phyloP scores from a whole-genome alignment of 306 rosid species.

The Rosa multiflora region DNA sequence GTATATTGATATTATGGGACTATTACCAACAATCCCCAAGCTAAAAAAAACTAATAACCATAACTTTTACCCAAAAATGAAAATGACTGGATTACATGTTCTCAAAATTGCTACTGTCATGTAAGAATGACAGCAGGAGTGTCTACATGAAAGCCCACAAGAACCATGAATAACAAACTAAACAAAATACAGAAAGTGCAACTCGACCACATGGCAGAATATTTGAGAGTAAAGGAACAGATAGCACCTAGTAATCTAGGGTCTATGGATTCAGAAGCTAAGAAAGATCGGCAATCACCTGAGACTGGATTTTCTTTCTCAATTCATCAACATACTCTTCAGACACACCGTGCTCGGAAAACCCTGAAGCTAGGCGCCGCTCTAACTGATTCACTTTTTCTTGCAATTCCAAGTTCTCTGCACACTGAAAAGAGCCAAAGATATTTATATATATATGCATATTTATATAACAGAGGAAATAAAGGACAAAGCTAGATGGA shows the following conservation, averaged over 20 bases:
- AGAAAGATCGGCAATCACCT: constrained; percentile 45
- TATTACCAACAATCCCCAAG: not conserved
- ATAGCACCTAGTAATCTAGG: constrained; percentile 8
- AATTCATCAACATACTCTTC: constrained; percentile 62
- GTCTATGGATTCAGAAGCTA: constrained; percentile 13
- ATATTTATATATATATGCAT: not conserved
- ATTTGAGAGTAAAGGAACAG: not conserved
- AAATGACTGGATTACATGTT: not conserved
- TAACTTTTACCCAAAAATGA: not conserved
- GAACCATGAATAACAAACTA: not conserved
- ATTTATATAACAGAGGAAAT: constrained; percentile 1
- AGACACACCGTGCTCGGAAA: constrained; percentile 45
- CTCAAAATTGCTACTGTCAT: not conserved
- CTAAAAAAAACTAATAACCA: not conserved
- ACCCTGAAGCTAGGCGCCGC: constrained; percentile 50
- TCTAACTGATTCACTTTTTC: constrained; percentile 69
- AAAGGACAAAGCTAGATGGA: constrained; percentile 5
- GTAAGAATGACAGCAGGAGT: not conserved
- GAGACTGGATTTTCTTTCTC: constrained; percentile 82
- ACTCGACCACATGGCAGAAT: not conserved
- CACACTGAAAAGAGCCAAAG: constrained; percentile 52
- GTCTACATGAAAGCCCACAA: constrained; percentile 8
- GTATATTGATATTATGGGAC: not conserved
- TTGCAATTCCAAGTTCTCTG: constrained; percentile 72
- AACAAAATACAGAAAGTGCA: not conserved